phyloP scores from a whole-genome alignment of 2,329 filamentous ascomycete species.

The Chalara sp. region DNA sequence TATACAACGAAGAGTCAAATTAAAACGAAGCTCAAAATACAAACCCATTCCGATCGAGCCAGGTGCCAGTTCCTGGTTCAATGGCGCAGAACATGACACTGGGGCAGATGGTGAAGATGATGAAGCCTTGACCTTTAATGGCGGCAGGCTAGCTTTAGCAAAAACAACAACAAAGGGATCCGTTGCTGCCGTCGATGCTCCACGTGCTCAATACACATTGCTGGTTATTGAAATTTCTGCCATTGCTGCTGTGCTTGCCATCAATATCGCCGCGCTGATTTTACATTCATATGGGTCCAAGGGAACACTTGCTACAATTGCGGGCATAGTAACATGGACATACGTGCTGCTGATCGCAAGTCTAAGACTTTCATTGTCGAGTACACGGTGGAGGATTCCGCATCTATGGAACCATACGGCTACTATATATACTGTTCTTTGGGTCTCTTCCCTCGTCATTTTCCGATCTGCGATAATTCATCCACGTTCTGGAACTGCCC shows the following conservation, averaged over 20 bases:
- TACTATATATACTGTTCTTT: constrained; percentile 73
- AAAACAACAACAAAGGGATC: constrained; percentile 58
- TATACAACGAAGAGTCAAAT: constrained; percentile 43
- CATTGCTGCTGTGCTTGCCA: constrained; percentile 61
- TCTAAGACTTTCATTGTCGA: constrained; percentile 62
- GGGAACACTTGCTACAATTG: constrained; percentile 53
- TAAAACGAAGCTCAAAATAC: constrained; percentile 50
- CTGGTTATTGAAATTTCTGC: constrained; percentile 70
- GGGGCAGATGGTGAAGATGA: constrained; percentile 48
- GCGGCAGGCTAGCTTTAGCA: constrained; percentile 49
- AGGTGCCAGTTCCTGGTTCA: constrained; percentile 27
- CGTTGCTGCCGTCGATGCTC: constrained; percentile 67
- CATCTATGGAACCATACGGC: constrained; percentile 91
- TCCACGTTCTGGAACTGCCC: constrained; percentile 54
- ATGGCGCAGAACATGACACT: constrained; percentile 26
- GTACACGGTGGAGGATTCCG: constrained; percentile 59
- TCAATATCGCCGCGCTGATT: constrained; percentile 60
- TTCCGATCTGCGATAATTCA: constrained; percentile 85
- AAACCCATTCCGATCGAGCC: constrained; percentile 41
- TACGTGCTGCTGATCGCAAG: constrained; percentile 72
- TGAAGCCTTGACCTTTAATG: constrained; percentile 46
- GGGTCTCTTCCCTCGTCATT: constrained; percentile 67
- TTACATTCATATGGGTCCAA: constrained; percentile 51
- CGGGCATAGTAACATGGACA: constrained; percentile 67
- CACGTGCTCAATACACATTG: constrained; percentile 63